A percentile compares a stretch with the other conserved stretches of the same genome.
Evolutionary conservation across 805 yeast species (phyloP).

Genomic region (Candida sakaeoensis): DNA sequence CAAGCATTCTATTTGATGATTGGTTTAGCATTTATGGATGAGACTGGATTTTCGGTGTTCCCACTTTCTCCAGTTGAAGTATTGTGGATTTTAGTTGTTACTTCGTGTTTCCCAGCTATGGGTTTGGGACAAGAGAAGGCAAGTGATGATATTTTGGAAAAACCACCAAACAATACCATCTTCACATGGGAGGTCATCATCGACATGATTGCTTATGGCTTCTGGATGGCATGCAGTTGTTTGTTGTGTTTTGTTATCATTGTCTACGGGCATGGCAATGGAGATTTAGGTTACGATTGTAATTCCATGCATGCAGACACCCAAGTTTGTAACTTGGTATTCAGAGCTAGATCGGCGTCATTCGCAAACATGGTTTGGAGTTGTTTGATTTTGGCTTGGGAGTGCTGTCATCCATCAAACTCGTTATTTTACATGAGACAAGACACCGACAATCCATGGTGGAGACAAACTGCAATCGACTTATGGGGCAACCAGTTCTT

Average conservation of each 20-base stretch:
- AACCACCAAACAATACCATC: constrained; percentile 34
- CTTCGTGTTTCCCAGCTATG: constrained; percentile 83
- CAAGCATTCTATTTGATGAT: constrained; percentile 60
- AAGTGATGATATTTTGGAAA: constrained; percentile 33
- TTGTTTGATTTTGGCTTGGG: constrained; percentile 39
- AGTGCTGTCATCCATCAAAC: constrained; percentile 33
- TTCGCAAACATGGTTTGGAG: constrained; percentile 41
- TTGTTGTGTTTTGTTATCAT: constrained; percentile 33
- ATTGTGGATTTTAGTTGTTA: constrained; percentile 73
- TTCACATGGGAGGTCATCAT: constrained; percentile 39
- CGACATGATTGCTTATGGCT: constrained; percentile 39
- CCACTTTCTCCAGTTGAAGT: constrained; percentile 64
- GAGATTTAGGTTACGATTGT: constrained; percentile 35
- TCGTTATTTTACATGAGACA: constrained; percentile 36
- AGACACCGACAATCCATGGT: constrained; percentile 34
- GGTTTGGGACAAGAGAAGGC: constrained; percentile 59
- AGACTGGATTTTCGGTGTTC: constrained; percentile 32
- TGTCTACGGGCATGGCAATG: constrained; percentile 38
- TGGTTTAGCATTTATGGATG: constrained; percentile 34
- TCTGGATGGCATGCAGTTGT: constrained; percentile 41
- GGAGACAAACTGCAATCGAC: constrained; percentile 31
- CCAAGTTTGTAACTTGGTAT: constrained; percentile 28
- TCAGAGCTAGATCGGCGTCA: constrained; percentile 36
- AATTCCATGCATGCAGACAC: constrained; percentile 21
- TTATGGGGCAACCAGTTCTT: constrained; percentile 35